Evolutionary conservation across 2,329 filamentous ascomycete species (phyloP), one percentile per base, ranked within the genome.

Genomic region (Dactylonectria estremocensis): DNA sequence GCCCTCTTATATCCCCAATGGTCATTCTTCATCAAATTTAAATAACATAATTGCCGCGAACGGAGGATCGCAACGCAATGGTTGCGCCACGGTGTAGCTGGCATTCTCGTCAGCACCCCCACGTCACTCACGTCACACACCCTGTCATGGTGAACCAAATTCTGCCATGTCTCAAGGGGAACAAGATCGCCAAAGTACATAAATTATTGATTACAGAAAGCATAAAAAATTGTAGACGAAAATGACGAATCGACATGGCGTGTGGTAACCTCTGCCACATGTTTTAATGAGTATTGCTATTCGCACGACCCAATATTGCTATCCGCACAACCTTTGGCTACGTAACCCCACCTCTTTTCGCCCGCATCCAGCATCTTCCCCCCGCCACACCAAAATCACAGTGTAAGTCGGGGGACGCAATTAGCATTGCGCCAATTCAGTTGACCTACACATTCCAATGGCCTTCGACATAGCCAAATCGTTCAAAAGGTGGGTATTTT

Each of bases 121-220:
- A 31, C 43, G 46, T 0, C 53, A 13, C 55, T 2, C 22, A 28
- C 33, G 35, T 56, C 59, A 61, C 59, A 57, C 45, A 54, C 57
- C n/a, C 18, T 46, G n/a, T 49, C 40, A 50, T 35, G n/a, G 54
- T 55, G 48, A 61, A 11, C 14, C 20, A 20, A 40, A 59, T 50
- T 5, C 37, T 33, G 11, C 7, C 24, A 1, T 31, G 9, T 31
- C 70, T 65, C 10, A 54, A 73, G 68, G 46, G 20, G 61, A 59
- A 28, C 59, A 64, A 55, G 70, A 73, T 73, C 71, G 45, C 18
- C 69, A 28, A 13, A 49, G 49, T 48, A n/a, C 37, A 56, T 67
- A 46, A 59, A 24, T 61, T 54, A 69, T 63, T 24, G 35, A 66
- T 35, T 18, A 54, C 56, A 56, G 22, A 22, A 16, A 40, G 14